A percentile compares a stretch with the other conserved stretches of the same genome.
These are phyloP conservation scores for Capillidium heterosporum DNA, from an alignment of 371 early-diverging fungal genomes.

Conservation along the genomic window DNA sequence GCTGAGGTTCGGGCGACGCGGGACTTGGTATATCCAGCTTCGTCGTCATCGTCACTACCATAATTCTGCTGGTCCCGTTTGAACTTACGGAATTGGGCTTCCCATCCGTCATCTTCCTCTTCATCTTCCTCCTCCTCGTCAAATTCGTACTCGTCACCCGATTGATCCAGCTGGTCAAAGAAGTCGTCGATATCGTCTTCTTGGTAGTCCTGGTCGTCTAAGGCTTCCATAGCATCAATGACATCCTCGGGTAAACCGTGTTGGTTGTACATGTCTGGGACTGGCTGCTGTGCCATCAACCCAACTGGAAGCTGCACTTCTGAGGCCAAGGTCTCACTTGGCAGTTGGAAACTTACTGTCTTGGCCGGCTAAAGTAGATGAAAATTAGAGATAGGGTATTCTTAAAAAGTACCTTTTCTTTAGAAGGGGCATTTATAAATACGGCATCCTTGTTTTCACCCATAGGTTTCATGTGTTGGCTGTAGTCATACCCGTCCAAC, in stretches of 20 bases:
- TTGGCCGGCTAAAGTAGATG: not conserved
- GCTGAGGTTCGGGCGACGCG: constrained; percentile 19
- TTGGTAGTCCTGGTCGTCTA: constrained; percentile 75
- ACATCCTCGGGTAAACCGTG: constrained; percentile 6
- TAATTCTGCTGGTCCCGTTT: constrained; percentile 11
- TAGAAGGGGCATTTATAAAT: constrained; percentile 44
- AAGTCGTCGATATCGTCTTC: constrained; percentile 57
- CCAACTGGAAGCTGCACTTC: constrained; percentile 28
- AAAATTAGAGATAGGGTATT: not conserved
- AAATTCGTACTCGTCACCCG: constrained; percentile 23
- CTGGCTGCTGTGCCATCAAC: constrained; percentile 19
- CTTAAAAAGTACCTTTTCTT: constrained; percentile 16
- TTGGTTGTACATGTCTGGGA: constrained; percentile 38
- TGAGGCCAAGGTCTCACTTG: constrained; percentile 58
- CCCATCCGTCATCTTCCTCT: constrained; percentile 34
- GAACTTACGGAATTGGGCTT: constrained; percentile 50
- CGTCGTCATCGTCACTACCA: constrained; percentile 5
- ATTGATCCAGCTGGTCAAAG: constrained; percentile 34
- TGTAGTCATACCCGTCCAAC: constrained; percentile 82
- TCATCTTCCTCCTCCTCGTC: constrained; percentile 23
- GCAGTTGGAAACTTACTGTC: constrained; percentile 27
- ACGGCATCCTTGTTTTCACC: constrained; percentile 62
- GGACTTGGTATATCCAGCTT: constrained; percentile 13
- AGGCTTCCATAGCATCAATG: constrained; percentile 71
- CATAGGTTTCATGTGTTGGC: constrained; percentile 73